Conservation (phyloP, 805 yeast genomes). For the Isabelozyma pseudorhagii region DNA sequence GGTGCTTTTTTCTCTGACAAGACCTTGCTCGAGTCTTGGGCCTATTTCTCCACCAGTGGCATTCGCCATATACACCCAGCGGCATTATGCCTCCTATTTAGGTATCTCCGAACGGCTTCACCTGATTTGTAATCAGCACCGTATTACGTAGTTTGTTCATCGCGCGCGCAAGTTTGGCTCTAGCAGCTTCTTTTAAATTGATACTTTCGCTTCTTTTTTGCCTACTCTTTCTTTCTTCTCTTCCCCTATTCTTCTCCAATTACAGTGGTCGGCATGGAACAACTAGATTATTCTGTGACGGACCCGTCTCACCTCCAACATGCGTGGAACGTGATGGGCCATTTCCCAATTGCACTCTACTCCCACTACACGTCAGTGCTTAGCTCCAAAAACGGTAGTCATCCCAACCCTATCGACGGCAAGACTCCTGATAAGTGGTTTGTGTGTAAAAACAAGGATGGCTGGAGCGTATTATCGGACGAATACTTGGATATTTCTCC, state of each 20-base stretch:
- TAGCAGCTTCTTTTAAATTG: too few species aligned
- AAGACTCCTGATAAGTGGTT: constrained; percentile 5
- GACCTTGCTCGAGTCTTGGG: too few species aligned
- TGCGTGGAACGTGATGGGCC: constrained; percentile 8
- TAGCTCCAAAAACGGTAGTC: background rate
- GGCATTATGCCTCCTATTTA: too few species aligned
- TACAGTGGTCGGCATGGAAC: background rate
- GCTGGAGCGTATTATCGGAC: constrained; percentile 41
- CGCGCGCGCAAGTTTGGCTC: too few species aligned
- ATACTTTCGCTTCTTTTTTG: background rate
- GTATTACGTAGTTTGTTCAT: too few species aligned
- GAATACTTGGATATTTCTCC: constrained; percentile 54
- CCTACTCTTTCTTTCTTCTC: background rate
- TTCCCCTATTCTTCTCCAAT: background rate
- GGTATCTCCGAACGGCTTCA: too few species aligned
- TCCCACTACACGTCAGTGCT: background rate
- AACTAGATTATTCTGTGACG: background rate
- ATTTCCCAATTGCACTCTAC: constrained; percentile 1
- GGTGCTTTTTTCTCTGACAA: too few species aligned
- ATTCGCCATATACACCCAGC: too few species aligned
- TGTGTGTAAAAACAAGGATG: constrained; percentile 28
- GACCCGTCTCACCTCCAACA: background rate
- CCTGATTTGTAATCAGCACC: too few species aligned
- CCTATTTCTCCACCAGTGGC: too few species aligned
- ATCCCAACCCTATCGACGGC: background rate